Evolutionary conservation across 495 filamentous ascomycete genomes (phyloP).

Genomic region (Trichocladium antarcticum): DNA sequence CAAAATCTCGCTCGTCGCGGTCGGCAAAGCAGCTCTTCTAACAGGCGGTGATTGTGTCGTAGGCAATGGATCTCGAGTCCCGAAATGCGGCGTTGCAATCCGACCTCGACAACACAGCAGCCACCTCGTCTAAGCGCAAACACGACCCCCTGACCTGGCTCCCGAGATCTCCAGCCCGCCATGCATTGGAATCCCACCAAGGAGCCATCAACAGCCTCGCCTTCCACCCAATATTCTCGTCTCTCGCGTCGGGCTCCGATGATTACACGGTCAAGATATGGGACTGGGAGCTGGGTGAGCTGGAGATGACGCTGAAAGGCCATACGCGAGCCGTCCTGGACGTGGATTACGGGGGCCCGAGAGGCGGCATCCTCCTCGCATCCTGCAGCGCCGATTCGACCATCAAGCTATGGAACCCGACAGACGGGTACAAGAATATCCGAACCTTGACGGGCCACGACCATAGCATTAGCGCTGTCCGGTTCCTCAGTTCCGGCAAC

Average conservation of each 20-base stretch:
- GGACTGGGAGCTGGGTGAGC: conserved; percentile 94
- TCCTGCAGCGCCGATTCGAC: conserved; percentile 85
- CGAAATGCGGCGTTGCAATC: conserved; percentile 56
- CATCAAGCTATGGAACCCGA: conserved; percentile 93
- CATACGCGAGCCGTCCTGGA: conserved; percentile 83
- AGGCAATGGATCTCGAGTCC: conserved; percentile 91
- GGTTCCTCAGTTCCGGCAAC: conserved; percentile 76
- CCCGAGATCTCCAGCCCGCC: conserved; percentile 62
- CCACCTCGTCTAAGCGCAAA: conserved; percentile 57
- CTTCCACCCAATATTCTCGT: conserved; percentile 89
- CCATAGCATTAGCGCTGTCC: conserved; percentile 74
- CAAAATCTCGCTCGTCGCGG: too few relatives aligned
- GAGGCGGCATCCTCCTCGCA: conserved; percentile 71
- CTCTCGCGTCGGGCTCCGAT: conserved; percentile 82
- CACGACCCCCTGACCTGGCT: conserved; percentile 81
- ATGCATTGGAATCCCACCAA: conserved; percentile 76
- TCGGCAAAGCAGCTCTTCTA: too few relatives aligned
- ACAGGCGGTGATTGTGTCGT: neutral
- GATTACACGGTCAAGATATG: conserved; percentile 84
- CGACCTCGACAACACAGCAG: conserved; percentile 73
- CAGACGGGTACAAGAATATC: conserved; percentile 90
- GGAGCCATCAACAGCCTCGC: conserved; percentile 76
- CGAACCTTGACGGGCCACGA: conserved; percentile 88
- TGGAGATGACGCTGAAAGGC: conserved; percentile 83
- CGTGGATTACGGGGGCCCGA: conserved; percentile 81